Conservation (phyloP, 257 asterid species). For the Solanum tarapatanum region DNA sequence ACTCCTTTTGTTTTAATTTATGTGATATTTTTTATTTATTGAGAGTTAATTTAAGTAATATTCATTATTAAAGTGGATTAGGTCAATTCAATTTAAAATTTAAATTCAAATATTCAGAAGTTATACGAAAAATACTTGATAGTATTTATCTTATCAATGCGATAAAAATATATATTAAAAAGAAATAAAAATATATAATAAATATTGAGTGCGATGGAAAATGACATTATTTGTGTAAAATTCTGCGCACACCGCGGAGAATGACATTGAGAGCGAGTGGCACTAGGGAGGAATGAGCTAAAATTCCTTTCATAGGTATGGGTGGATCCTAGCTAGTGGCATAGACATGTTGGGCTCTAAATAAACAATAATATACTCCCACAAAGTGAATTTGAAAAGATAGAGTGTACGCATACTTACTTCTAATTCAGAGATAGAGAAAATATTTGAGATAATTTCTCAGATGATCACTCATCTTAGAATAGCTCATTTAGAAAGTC, state of each 20-base stretch:
- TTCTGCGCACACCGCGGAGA: not conserved
- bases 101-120: not conserved
- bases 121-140: not conserved
- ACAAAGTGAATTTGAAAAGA: not conserved
- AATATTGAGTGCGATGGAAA: not conserved
- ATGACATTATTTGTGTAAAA: not conserved
- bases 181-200: not conserved
- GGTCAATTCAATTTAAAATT: not conserved
- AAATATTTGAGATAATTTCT: not conserved
- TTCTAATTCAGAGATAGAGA: too few species aligned
- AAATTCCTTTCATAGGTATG: not conserved
- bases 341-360: not conserved
- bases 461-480: too few species aligned
- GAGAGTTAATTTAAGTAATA: not conserved
- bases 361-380: not conserved
- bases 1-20: not conserved
- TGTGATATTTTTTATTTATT: not conserved
- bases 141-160: not conserved
- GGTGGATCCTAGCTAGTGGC: not conserved
- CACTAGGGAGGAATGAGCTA: not conserved
- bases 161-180: not conserved
- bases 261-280: not conserved
- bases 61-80: not conserved
- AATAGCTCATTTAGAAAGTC: too few species aligned
- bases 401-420: too few species aligned